These are phyloP conservation scores for Beta lomatogona DNA, from an alignment of 179 eudicot species.

Conservation along the genomic window DNA sequence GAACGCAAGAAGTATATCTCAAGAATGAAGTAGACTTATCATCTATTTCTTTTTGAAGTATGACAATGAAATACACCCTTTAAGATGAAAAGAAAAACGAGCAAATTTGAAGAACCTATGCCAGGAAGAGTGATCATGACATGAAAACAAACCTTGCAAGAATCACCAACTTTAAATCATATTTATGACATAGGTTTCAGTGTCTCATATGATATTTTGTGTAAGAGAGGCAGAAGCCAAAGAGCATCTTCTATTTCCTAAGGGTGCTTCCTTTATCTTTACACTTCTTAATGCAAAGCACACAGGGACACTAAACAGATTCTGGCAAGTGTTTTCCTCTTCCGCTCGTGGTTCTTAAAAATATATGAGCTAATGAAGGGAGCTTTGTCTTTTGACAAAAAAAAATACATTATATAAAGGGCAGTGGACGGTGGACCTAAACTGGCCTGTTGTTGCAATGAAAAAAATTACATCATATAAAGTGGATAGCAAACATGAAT, in stretches of 20 bases:
- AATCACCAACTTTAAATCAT: neutral
- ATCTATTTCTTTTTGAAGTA: neutral
- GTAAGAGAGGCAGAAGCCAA: neutral
- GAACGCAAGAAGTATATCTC: neutral
- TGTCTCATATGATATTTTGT: neutral
- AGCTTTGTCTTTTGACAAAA: neutral
- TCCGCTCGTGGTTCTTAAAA: neutral
- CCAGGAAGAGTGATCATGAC: neutral
- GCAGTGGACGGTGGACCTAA: neutral
- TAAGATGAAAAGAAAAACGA: neutral
- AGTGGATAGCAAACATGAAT: conserved; percentile 1
- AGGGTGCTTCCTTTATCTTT: neutral
- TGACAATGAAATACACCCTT: neutral
- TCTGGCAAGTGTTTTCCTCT: neutral
- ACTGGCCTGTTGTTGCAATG: neutral
- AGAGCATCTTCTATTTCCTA: neutral
- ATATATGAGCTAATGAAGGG: neutral
- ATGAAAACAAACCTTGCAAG: neutral
- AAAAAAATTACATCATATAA: neutral
- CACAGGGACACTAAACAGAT: neutral
- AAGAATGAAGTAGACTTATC: neutral
- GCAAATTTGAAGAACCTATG: neutral
- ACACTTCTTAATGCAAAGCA: neutral
- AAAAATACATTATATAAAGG: neutral
- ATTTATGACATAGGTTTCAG: neutral